Conservation (phyloP, 495 filamentous ascomycete species). For the Umbilicaria muhlenbergii region DNA sequence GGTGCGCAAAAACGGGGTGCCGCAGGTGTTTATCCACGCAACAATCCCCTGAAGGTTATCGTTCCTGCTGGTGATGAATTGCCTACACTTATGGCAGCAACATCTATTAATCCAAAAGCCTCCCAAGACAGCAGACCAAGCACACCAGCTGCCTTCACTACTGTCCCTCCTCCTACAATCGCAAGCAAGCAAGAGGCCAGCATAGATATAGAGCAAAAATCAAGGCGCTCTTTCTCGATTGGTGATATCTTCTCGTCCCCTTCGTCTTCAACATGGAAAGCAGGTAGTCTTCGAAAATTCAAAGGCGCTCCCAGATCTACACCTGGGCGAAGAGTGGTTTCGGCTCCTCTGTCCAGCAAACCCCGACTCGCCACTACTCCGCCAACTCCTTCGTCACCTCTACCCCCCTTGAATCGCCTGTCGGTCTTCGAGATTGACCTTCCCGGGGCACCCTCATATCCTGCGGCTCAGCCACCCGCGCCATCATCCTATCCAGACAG, state of each 20-base stretch:
- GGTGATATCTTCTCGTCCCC: conserved; percentile 18
- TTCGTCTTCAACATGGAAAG: conserved; percentile 15
- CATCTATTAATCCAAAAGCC: conserved; percentile 16
- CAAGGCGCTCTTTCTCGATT: conserved; percentile 20
- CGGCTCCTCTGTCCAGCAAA: conserved; percentile 10
- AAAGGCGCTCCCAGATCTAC: conserved; percentile 1
- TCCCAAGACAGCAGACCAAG: conserved; percentile 12
- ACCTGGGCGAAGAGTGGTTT: conserved; percentile 11
- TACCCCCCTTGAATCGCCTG: conserved; percentile 38
- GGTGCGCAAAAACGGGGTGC: conserved; percentile 14
- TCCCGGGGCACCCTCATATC: conserved; percentile 24
- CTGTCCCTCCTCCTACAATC: not conserved
- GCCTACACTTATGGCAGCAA: conserved; percentile 27
- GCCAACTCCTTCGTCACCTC: conserved; percentile 33
- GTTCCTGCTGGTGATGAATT: conserved; percentile 13
- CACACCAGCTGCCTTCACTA: conserved; percentile 7
- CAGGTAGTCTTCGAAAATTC: conserved; percentile 9
- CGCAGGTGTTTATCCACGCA: conserved; percentile 8
- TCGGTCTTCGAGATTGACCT: conserved; percentile 42
- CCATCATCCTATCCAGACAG: conserved; percentile 15
- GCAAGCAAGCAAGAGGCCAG: not conserved
- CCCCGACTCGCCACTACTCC: not conserved
- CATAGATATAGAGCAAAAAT: conserved; percentile 5
- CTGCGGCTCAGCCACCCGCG: conserved; percentile 15
- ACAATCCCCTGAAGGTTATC: conserved; percentile 16